Base-by-base conservation (phyloP, 805 yeast species). In the Saccharomycopsis fodiens region DNA sequence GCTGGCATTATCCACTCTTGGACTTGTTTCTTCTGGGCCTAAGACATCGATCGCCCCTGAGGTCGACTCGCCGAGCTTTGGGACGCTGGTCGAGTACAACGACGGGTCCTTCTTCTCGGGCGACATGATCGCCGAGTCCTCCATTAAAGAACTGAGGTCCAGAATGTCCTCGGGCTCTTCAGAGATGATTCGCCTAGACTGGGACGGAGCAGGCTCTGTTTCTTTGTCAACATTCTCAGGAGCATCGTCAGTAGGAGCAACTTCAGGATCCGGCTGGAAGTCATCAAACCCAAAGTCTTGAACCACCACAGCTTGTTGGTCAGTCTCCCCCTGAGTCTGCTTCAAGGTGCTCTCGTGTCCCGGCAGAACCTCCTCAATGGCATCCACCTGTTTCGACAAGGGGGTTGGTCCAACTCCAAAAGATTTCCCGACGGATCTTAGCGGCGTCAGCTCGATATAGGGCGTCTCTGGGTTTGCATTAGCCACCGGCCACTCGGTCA, bases 31-130 rank as follows among this genome's bases (percentile, higher is more conserved):
- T 10, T 25, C 29, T 10, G 29, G 10, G 10, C 10, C 10, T 25
- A 7, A 6, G 10, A 7, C 29, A 7, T 7, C 10, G 6, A 25
- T 25, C 6, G 10, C 10, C 10, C 29, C 29, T 10, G 10, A 6
- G 6, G 29, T 25, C 10, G 29, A 25, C 29, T 25, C 29, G 6
- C 10, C 29, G 15, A 32, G 36, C 21, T 41, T 40, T 4, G 53
- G 51, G 12, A 45, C 44, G 15, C 39, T 29, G 16, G 41, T 47
- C 3, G 48, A 35, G 35, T 50, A 50, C 32, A 50, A 36, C 2
- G 51, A 35, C 6, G 53, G 53, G 32, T 50, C 53, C 35, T 50
- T 50, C 34, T 50, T 50, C 16, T 46, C 52, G 1, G 54, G 52
- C 5, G 54, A 47, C 6, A 47, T 41, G 3, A 51, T 45, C 2